phyloP scores from a whole-genome alignment of 805 yeast genomes.

The Saccharomycopsis olivae region DNA sequence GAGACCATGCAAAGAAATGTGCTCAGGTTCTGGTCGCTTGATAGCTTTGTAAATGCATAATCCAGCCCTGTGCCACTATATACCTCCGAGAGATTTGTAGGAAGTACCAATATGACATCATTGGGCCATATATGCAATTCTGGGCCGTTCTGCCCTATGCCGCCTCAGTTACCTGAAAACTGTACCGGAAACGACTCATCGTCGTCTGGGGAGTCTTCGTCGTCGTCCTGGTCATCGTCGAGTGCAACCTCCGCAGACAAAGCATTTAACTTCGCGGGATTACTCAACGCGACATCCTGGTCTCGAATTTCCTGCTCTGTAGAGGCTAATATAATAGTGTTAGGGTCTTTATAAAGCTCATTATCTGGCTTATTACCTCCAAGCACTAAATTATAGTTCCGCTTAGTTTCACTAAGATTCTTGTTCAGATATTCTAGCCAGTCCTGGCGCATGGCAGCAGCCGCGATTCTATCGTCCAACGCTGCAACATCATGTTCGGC shows the following conservation, averaged over 20 bases:
- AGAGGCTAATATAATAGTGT: slow-evolving; percentile 12
- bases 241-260: not conserved
- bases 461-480: slow-evolving; percentile 9
- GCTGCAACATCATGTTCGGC: slow-evolving; percentile 3
- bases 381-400: slow-evolving; percentile 8
- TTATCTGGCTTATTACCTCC: slow-evolving; percentile 11
- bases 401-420: slow-evolving; percentile 11
- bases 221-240: not conserved
- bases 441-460: slow-evolving; percentile 1
- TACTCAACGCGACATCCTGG: slow-evolving; percentile 13
- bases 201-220: slow-evolving; percentile 4
- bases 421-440: slow-evolving; percentile 13
- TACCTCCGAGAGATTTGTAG: too few relatives aligned
- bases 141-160: too few relatives aligned
- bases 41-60: too few relatives aligned
- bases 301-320: slow-evolving; percentile 12
- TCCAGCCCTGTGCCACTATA: too few relatives aligned
- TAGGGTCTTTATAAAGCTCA: slow-evolving; percentile 10
- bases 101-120: too few relatives aligned
- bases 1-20: too few relatives aligned
- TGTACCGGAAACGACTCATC: not conserved
- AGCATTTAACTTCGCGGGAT: slow-evolving; percentile 2
- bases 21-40: too few relatives aligned
- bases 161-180: too few relatives aligned
- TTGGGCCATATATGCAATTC: too few relatives aligned